These are phyloP conservation scores for Cercospora citrullina DNA, from an alignment of 2,329 filamentous ascomycete genomes.

Conservation along the genomic window DNA sequence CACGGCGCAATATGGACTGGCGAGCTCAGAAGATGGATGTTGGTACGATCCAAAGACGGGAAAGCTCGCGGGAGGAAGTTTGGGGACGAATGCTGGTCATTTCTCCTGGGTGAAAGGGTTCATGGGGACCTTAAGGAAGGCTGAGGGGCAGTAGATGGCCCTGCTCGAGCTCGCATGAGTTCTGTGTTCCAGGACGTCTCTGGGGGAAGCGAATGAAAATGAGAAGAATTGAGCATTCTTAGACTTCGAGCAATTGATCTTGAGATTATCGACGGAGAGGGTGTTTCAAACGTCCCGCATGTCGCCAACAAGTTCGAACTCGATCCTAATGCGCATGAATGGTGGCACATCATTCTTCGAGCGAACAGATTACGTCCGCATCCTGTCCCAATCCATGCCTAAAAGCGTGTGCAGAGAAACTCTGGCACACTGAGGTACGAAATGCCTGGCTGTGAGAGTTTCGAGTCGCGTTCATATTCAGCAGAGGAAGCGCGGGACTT, in stretches of 20 bases:
- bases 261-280: not conserved
- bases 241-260: not conserved
- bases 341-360: not conserved
- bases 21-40: conserved; percentile 57
- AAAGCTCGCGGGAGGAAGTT: conserved; percentile 44
- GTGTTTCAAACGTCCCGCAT: not conserved
- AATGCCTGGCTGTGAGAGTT: not conserved
- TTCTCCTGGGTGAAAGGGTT: conserved; percentile 27
- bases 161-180: not conserved
- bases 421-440: not conserved
- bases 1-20: conserved; percentile 59
- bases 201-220: not conserved
- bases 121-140: conserved; percentile 27
- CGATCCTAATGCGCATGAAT: not conserved
- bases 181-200: not conserved
- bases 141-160: conserved; percentile 18
- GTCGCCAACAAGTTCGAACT: not conserved
- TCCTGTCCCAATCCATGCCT: not conserved
- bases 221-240: not conserved
- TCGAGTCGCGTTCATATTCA: not conserved
- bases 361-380: not conserved
- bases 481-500: not conserved
- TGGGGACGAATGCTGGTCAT: conserved; percentile 43
- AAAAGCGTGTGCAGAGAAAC: not conserved
- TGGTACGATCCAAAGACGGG: conserved; percentile 56